Conservation (phyloP, 257 asterid genomes). For the Fraxinus americana region DNA sequence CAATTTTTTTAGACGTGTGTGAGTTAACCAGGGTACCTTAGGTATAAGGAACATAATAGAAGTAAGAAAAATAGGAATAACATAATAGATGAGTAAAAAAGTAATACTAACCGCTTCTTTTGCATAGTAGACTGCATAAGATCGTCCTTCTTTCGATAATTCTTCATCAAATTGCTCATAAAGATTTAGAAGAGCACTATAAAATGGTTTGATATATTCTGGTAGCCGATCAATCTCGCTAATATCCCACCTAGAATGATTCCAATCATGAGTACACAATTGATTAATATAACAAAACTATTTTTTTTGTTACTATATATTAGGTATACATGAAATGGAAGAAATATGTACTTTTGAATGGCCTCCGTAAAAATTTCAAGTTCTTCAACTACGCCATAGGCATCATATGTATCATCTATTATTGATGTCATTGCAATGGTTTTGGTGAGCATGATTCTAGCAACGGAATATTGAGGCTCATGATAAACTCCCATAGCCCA, state of each 20-base stretch:
- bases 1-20: background rate
- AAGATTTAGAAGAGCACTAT: background rate
- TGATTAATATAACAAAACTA: background rate
- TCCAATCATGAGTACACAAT: background rate
- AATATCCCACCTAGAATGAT: background rate
- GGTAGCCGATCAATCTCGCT: background rate
- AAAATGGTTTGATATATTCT: background rate
- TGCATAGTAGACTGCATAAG: background rate
- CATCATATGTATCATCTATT: background rate
- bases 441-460: background rate
- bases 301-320: background rate
- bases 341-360: background rate
- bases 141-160: background rate
- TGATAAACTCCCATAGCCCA: slow-evolving; percentile 4
- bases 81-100: background rate
- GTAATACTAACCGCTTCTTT: background rate
- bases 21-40: background rate
- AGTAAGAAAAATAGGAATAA: background rate
- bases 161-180: background rate
- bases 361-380: background rate
- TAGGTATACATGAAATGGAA: background rate
- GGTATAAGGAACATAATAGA: background rate
- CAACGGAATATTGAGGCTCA: background rate
- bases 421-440: background rate
- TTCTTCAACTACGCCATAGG: background rate